phyloP scores from a whole-genome alignment of 352 stramenopile species.

The Globisporangium nunn region DNA sequence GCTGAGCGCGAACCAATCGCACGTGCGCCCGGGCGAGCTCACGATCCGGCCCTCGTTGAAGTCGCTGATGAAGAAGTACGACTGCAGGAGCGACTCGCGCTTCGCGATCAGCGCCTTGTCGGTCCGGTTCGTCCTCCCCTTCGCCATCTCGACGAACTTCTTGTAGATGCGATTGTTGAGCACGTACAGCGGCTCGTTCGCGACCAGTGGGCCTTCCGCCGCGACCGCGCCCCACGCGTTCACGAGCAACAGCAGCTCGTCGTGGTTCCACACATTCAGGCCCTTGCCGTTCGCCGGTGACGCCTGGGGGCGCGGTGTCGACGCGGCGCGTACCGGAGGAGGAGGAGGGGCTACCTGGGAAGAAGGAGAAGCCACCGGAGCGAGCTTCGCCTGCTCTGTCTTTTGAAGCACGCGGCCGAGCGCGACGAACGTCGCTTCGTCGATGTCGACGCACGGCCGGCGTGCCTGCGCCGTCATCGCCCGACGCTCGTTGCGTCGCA shows the following conservation, averaged over 20 bases:
- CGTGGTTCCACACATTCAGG: conserved; percentile 11
- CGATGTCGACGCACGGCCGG: conserved; percentile 8
- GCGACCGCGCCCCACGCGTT: conserved; percentile 2
- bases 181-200: conserved; percentile 9
- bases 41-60: conserved; percentile 7
- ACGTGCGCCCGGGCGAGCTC: neutral
- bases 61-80: conserved; percentile 13
- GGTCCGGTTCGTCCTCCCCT: conserved; percentile 4
- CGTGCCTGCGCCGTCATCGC: neutral
- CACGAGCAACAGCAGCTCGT: conserved; percentile 8
- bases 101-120: conserved; percentile 12
- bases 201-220: neutral
- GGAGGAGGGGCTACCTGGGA: no score
- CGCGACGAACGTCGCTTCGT: conserved; percentile 4
- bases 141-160: conserved; percentile 10
- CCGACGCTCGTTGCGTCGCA: conserved; percentile 7
- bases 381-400: neutral
- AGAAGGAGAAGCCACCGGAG: no score
- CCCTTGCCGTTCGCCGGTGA: conserved; percentile 3
- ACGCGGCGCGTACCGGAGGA: neutral
- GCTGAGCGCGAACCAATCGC: conserved; percentile 10
- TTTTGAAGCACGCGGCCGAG: conserved; percentile 3
- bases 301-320: conserved; percentile 1
- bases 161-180: conserved; percentile 13
- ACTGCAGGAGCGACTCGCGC: conserved; percentile 11